Base-by-base conservation (phyloP, 176 grass and related monocot species). In the Oryza meyeriana region DNA sequence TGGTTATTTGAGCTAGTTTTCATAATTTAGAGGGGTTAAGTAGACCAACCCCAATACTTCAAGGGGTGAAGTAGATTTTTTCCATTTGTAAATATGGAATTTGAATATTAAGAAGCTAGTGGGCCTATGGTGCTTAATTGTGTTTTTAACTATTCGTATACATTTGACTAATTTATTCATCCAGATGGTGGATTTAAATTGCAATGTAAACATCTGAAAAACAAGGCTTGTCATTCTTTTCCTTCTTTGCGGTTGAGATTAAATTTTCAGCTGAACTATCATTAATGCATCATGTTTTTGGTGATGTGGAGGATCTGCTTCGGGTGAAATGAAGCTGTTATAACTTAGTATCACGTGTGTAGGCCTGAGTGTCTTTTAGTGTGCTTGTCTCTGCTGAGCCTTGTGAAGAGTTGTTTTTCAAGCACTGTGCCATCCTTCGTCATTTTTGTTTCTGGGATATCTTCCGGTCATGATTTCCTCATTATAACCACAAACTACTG, bases 251-350 rank as follows among this genome's bases (percentile, higher is more conserved):
- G 40, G 16, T 59, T 70, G 11, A 79, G 76, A 34, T 66, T 32
- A 16, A 42, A 30, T 41, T 70, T 59, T 38, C 50, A 61, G 71
- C 34, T 40, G 48, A 81, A 39, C 10, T 36, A 57, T 38, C 31
- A 9, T n/a, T 55, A n/a, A 22, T 55, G 50, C 48, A 69, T 55
- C 69, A 58, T 81, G 47, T n/a, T 75, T 70, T 78, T 64, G 47
- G 10, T 66, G 16, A 72, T 71, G 34, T n/a, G 26, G 20, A 57
- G 32, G 27, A 8, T 45, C 36, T 73, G 13, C 69, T 64, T 83
- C 2, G 0, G n/a, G 47, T 33, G 61, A 26, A 9, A 38, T 47
- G 14, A 44, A 71, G 12, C 66, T 81, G 25, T 71, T 22, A n/a
- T 17, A 72, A 45, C 27, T 7, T 45, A 28, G 25, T 72, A 2